These are phyloP conservation scores for Claviceps cyperi DNA, from an alignment of 2,329 filamentous ascomycete genomes.

Conservation along the genomic window DNA sequence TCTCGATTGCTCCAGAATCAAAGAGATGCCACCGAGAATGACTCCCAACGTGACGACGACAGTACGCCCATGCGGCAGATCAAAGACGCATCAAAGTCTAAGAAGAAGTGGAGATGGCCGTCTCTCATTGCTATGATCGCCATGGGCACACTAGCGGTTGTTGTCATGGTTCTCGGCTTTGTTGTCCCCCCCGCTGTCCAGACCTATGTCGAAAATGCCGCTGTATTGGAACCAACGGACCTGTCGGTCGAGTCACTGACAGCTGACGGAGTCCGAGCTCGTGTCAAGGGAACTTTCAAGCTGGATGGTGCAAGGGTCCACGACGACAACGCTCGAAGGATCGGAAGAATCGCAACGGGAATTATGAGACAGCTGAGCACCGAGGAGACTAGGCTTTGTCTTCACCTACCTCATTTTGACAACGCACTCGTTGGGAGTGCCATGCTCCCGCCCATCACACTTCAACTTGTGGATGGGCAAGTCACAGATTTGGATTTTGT, in stretches of 20 bases:
- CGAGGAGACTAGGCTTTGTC: slow-evolving; percentile 54
- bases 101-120: slow-evolving; percentile 44
- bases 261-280: slow-evolving; percentile 57
- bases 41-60: slow-evolving; percentile 10
- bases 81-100: slow-evolving; percentile 13
- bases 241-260: slow-evolving; percentile 81
- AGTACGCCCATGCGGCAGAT: slow-evolving; percentile 12
- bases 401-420: slow-evolving; percentile 73
- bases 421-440: slow-evolving; percentile 67
- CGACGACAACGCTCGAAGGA: slow-evolving; percentile 53
- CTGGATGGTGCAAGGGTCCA: slow-evolving; percentile 66
- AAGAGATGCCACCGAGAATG: slow-evolving; percentile 15
- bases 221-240: slow-evolving; percentile 68
- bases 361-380: slow-evolving; percentile 64
- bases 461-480: slow-evolving; percentile 66
- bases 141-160: slow-evolving; percentile 46
- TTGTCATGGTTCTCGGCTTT: slow-evolving; percentile 67
- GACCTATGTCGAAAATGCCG: slow-evolving; percentile 72
- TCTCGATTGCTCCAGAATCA: slow-evolving; percentile 34
- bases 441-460: slow-evolving; percentile 55
- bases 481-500: slow-evolving; percentile 67
- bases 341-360: slow-evolving; percentile 70
- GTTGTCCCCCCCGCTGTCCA: slow-evolving; percentile 67
- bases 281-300: slow-evolving; percentile 67
- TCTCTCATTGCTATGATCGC: slow-evolving; percentile 59